Evolutionary conservation across 2,329 filamentous ascomycete genomes (phyloP), one percentile per base, ranked within the genome.

Genomic region (Chalaropsis ovoidea): DNA sequence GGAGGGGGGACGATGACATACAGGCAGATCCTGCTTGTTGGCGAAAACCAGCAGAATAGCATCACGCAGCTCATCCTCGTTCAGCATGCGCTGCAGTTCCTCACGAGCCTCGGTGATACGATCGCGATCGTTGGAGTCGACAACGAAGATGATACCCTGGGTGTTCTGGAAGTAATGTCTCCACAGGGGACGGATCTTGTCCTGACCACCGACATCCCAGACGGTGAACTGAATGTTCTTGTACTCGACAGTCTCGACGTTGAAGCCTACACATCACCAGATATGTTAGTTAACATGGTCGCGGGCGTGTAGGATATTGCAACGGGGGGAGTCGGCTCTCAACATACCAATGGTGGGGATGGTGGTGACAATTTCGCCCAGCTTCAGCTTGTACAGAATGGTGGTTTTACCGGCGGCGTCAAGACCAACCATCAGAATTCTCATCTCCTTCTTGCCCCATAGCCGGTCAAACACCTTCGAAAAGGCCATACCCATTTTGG

Each of bases 191-290:
- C 94, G 87, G 77, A 99, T 99, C 89, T 97, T 97, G 86, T 99
- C 94, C 84, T 99, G 94, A 78, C 94, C 94, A 83, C 94, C 94
- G 75, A 99, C 94, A 82, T 97, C 94, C 94, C 94, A 99, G 77
- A 99, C 94, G 78, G 93, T 97, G 85, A 99, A 99, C 78, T 96
- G 91, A 75, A 96, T 96, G 86, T 99, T 99, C 86, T 96, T 96
- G 85, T 97, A 97, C 78, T 95, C 92, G 78, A 99, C 94, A 66
- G 94, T 97, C 85, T 99, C 94, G 78, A 99, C 94, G 82, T 99
- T 99, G 87, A 99, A 99, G 74, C 94, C 89, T 92, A 70, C 35
- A 65, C 10, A 39, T 13, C 41, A 31, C 35, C 42, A 63, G 13
- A 8, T 7, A 19, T 2, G 64, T 64, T 62, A 64, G 52, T 5